A percentile compares a stretch with the other conserved stretches of the same genome.
phyloP scores from a whole-genome alignment of 2,329 filamentous ascomycete species.

The Calonectria crousiana region DNA sequence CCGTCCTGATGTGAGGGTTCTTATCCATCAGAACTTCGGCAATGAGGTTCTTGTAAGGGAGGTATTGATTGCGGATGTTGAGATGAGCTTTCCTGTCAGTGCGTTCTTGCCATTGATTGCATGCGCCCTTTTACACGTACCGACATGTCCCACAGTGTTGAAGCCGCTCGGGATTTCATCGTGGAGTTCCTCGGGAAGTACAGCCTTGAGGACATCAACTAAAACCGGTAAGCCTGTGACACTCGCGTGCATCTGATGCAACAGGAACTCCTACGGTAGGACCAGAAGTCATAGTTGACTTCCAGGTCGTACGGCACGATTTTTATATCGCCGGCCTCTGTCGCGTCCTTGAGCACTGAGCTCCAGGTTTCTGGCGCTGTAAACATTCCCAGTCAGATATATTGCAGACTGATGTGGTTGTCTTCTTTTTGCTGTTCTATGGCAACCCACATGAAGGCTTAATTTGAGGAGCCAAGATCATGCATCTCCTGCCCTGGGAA shows the following conservation, averaged over 20 bases:
- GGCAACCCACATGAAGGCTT: constrained; percentile 61
- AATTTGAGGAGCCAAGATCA: constrained; percentile 70
- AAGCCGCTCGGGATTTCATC: constrained; percentile 89
- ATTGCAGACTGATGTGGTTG: neutral
- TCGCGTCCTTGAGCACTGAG: constrained; percentile 73
- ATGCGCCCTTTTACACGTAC: constrained; percentile 57
- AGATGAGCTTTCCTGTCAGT: constrained; percentile 75
- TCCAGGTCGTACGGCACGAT: constrained; percentile 81
- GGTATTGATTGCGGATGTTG: constrained; percentile 86
- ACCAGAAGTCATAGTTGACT: constrained; percentile 89
- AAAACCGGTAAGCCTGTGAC: constrained; percentile 32
- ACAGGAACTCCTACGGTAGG: constrained; percentile 71
- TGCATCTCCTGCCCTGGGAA: constrained; percentile 69
- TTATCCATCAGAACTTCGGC: constrained; percentile 91
- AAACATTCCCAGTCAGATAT: constrained; percentile 8
- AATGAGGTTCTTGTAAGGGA: constrained; percentile 88
- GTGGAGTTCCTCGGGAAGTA: constrained; percentile 84
- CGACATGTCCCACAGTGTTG: constrained; percentile 88
- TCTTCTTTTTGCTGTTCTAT: neutral
- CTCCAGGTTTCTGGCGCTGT: constrained; percentile 79
- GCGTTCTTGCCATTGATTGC: neutral
- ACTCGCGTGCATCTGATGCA: neutral
- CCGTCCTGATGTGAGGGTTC: constrained; percentile 83
- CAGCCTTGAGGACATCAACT: constrained; percentile 86
- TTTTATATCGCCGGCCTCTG: constrained; percentile 75